Conservation (phyloP, 1,284 basidiomycete species). For the Apiotrichum domesticum region DNA sequence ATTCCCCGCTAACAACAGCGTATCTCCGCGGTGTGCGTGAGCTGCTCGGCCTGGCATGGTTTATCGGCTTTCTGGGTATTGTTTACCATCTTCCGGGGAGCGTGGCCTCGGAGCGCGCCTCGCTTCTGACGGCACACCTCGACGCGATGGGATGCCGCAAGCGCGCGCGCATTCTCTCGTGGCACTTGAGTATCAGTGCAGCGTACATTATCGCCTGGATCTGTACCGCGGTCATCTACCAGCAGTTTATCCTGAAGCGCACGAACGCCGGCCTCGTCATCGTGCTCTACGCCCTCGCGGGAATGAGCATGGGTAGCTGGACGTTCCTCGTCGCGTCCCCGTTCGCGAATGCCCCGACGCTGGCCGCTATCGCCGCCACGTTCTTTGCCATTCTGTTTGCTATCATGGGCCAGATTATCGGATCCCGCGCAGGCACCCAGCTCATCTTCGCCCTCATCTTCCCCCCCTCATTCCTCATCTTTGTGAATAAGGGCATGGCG, state of each 20-base stretch:
- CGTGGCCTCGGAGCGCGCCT: constrained; percentile 59
- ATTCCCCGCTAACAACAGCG: too few species aligned
- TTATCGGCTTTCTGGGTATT: constrained; percentile 62
- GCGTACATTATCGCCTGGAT: constrained; percentile 64
- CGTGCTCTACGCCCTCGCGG: constrained; percentile 61
- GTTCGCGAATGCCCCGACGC: constrained; percentile 24
- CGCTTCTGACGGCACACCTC: constrained; percentile 59
- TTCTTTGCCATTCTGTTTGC: constrained; percentile 56
- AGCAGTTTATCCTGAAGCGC: constrained; percentile 57
- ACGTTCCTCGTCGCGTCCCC: constrained; percentile 27
- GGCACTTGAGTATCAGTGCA: constrained; percentile 57
- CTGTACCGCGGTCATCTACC: constrained; percentile 59
- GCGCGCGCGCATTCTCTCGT: constrained; percentile 61
- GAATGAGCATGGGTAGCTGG: constrained; percentile 42
- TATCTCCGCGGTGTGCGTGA: too few species aligned
- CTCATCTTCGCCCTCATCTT: constrained; percentile 62
- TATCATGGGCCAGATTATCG: constrained; percentile 52
- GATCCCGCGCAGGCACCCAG: constrained; percentile 51
- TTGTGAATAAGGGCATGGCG: constrained; percentile 50
- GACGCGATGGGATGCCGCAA: constrained; percentile 67
- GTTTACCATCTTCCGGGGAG: constrained; percentile 66
- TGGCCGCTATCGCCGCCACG: constrained; percentile 50
- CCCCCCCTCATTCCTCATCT: constrained; percentile 69
- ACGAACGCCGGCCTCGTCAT: constrained; percentile 61
- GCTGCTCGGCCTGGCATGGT: constrained; percentile 58